Conservation (phyloP, 768 basidiomycete genomes). For the Mrakia gelida region DNA sequence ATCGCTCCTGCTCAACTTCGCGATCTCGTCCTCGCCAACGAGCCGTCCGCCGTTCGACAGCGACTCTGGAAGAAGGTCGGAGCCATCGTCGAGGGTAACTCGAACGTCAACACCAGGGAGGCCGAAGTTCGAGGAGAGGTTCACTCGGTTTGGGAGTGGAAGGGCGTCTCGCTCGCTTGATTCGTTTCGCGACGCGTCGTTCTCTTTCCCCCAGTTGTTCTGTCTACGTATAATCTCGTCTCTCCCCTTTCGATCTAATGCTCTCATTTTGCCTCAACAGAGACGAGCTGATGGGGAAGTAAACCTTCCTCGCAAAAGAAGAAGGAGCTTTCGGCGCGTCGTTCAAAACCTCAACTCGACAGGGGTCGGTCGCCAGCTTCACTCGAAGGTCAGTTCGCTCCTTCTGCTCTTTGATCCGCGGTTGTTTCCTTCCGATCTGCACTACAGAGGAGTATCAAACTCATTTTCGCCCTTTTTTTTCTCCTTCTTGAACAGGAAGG, state of each 20-base stretch:
- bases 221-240: background rate
- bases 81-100: slow-evolving; percentile 78
- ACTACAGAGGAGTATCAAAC: too few relatives aligned
- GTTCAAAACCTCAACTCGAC: too few relatives aligned
- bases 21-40: slow-evolving; percentile 75
- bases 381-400: too few relatives aligned
- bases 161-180: background rate
- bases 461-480: too few relatives aligned
- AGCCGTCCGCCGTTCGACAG: slow-evolving; percentile 66
- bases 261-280: background rate
- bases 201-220: background rate
- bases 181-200: background rate
- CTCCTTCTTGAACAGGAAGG: too few relatives aligned
- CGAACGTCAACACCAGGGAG: slow-evolving; percentile 78
- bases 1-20: slow-evolving; percentile 81
- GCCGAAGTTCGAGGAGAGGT: slow-evolving; percentile 55
- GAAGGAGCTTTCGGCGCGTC: too few relatives aligned
- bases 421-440: too few relatives aligned
- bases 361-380: too few relatives aligned
- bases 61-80: slow-evolving; percentile 79
- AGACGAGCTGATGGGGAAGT: too few relatives aligned
- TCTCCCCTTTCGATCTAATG: slow-evolving; percentile 3
- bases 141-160: slow-evolving; percentile 27
- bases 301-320: too few relatives aligned
- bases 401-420: too few relatives aligned